These are phyloP conservation scores for Lunasporangiospora selenospora DNA, from an alignment of 192 early-diverging fungal species.

Conservation along the genomic window DNA sequence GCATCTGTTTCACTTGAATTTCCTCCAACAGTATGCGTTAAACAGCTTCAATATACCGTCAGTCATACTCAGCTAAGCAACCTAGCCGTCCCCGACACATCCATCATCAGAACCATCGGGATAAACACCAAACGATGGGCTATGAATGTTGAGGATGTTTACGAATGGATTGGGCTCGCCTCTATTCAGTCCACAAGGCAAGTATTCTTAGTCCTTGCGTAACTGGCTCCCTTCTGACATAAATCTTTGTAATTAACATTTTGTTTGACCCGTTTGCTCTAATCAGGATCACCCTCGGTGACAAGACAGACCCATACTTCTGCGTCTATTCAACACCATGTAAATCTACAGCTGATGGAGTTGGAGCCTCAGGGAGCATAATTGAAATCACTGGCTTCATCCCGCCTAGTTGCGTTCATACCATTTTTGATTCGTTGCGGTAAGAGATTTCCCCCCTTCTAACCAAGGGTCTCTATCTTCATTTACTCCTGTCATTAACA, in stretches of 20 bases:
- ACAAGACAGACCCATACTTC: conserved; percentile 48
- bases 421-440: conserved; percentile 34
- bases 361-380: conserved; percentile 18
- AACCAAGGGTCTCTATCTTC: conserved; percentile 1
- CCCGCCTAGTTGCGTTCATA: conserved; percentile 18
- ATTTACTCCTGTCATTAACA: background rate
- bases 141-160: conserved; percentile 32
- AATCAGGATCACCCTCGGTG: conserved; percentile 39
- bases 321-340: conserved; percentile 43
- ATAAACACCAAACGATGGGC: conserved; percentile 42
- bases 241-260: background rate
- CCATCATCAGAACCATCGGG: conserved; percentile 30
- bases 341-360: conserved; percentile 4
- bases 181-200: conserved; percentile 47
- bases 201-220: background rate
- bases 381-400: conserved; percentile 49
- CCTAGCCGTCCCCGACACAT: conserved; percentile 45
- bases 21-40: conserved; percentile 13
- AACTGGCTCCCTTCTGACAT: background rate
- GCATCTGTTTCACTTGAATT: conserved; percentile 39
- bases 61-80: conserved; percentile 3
- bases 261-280: background rate
- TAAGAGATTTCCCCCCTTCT: too few species aligned
- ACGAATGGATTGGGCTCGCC: conserved; percentile 55
- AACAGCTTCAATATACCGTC: conserved; percentile 14